Evolutionary conservation across 139 green algal species (phyloP).

Genomic region (Coccomyxa sp.): DNA sequence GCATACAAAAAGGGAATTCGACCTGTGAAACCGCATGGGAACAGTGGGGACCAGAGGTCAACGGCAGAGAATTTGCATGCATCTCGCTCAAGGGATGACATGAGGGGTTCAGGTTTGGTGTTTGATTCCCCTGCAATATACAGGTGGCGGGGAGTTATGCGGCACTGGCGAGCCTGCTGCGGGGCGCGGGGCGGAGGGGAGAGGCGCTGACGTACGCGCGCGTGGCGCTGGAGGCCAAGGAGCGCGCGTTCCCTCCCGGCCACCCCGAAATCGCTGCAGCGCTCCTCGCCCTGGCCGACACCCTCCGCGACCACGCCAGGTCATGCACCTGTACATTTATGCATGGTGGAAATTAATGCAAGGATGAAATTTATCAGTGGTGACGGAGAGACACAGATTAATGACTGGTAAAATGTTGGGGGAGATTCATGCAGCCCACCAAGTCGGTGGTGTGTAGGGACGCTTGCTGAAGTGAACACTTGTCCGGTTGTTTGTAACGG

Average conservation of each 20-base stretch:
- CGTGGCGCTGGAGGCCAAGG: background rate
- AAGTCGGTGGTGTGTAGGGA: too few relatives aligned
- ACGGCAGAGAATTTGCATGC: background rate
- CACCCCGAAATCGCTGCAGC: background rate
- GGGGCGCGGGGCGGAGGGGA: background rate
- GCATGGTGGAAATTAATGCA: too few relatives aligned
- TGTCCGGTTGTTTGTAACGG: too few relatives aligned
- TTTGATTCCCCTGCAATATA: background rate
- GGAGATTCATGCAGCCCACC: too few relatives aligned
- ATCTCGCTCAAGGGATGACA: background rate
- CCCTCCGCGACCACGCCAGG: background rate
- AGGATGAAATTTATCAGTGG: too few relatives aligned
- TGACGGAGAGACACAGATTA: too few relatives aligned
- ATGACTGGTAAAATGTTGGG: too few relatives aligned
- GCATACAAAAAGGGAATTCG: too few relatives aligned
- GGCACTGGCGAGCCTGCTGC: slow-evolving; percentile 15
- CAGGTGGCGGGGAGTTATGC: slow-evolving; percentile 20
- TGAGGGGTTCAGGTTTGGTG: background rate
- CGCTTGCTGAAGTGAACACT: background rate
- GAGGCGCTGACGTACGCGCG: slow-evolving; percentile 3
- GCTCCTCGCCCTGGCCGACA: background rate
- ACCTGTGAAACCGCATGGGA: too few relatives aligned
- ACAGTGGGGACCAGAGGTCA: too few relatives aligned
- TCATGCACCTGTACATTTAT: background rate
- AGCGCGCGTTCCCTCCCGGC: background rate